phyloP scores from a whole-genome alignment of 164 flowering plant genomes.

The Euptelea pleiosperma region DNA sequence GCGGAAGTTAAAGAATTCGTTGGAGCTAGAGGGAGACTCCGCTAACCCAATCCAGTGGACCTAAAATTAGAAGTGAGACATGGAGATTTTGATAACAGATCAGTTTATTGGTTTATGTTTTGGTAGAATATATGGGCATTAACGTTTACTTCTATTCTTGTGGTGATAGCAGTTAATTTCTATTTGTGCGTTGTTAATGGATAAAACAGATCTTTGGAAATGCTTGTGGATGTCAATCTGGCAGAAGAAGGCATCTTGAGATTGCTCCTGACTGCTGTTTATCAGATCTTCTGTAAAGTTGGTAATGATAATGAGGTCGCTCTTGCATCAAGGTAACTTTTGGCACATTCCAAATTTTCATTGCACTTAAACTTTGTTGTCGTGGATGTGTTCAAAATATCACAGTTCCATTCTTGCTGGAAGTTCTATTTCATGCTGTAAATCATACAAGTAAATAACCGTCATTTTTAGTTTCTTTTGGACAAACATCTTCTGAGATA shows the following conservation, averaged over 20 bases:
- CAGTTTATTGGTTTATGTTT: no score
- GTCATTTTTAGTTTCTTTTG: not conserved
- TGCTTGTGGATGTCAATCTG: conserved; percentile 65
- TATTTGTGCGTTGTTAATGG: conserved; percentile 6
- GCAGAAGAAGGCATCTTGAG: conserved; percentile 92
- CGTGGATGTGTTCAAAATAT: not conserved
- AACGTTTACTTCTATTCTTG: not conserved
- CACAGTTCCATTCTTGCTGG: not conserved
- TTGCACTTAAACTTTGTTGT: not conserved
- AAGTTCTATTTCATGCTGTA: not conserved
- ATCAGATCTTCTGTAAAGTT: conserved; percentile 47
- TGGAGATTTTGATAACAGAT: no score
- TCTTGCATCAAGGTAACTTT: conserved; percentile 70
- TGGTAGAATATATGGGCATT: no score
- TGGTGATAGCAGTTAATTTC: not conserved
- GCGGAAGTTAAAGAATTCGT: no score
- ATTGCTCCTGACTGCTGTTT: conserved; percentile 66
- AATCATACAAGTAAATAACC: not conserved
- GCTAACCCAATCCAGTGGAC: no score
- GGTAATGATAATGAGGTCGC: conserved; percentile 71
- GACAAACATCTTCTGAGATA: no score
- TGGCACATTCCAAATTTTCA: not conserved
- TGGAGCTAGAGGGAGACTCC: no score
- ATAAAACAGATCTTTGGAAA: conserved; percentile 69
- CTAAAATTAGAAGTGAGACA: no score